Evolutionary conservation across 352 stramenopile genomes (phyloP), one percentile per base, ranked within the genome.

Genomic region (Phytophthora sp.): DNA sequence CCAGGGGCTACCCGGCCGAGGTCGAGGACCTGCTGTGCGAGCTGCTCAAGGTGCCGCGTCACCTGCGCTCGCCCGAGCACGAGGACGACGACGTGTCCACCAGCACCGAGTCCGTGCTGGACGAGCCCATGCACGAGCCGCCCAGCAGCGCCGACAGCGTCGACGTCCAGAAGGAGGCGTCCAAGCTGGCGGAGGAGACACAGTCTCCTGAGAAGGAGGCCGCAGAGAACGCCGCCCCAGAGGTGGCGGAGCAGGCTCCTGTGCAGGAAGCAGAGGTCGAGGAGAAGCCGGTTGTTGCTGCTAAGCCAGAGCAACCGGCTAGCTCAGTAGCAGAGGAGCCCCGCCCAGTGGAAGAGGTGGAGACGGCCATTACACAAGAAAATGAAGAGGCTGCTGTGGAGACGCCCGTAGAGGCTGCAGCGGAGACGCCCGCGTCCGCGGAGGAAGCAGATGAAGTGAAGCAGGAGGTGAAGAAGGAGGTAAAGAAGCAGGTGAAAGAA

Each of bases 21-120:
- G 37, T 90, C 9, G 52, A 73, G 30, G 59, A 72, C 1, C 44
- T 91, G 57, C 38, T 92, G 24, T 84, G 76, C 39, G 62, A 89
- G 26, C 61, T 92, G 53, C 70, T 92, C 26, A 58, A 85, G 35
- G 67, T 92, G 28, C 66, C 74, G 10, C 62, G 64, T 37, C 66
- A 89, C 37, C 66, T 74, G 23, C 57, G 50, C n/a, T 56, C 55
- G 12, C 48, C 34, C 15, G 62, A 75, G 15, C 54, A 46, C 30
- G 66, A 77, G 23, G 63, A 75, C 37, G 63, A 72, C 44, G 45
- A 77, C 43, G 54, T 53, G 12, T 72, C 71, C 10, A 79, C 71
- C 11, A 74, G 71, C 50, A 73, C 69, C 13, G 71, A 79, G 45
- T 77, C 67, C 18, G 62, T 63, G 18, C 58, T 67, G 35, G 68